phyloP scores from a whole-genome alignment of 1,139 yeast species.

The Geotrichum candidum region DNA sequence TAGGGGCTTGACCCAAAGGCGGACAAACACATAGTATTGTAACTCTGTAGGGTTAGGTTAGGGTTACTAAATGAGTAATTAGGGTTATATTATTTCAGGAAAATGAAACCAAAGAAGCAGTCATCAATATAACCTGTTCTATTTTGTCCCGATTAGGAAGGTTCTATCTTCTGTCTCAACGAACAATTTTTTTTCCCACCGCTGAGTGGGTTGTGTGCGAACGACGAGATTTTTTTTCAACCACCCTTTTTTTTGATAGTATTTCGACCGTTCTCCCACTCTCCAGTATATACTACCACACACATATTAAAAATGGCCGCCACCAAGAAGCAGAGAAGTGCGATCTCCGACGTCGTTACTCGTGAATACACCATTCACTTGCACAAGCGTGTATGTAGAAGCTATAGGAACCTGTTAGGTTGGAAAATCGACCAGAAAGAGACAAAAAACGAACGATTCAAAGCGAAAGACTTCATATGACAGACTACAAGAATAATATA shows the following conservation, averaged over 20 bases:
- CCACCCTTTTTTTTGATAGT: background rate
- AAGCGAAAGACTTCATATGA: background rate
- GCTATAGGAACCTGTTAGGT: background rate
- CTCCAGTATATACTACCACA: slow-evolving; percentile 13
- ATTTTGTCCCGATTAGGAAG: background rate
- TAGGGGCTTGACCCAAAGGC: too few relatives aligned
- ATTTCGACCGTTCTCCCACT: slow-evolving; percentile 10
- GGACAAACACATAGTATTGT: too few relatives aligned
- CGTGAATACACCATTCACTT: slow-evolving; percentile 99
- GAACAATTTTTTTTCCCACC: background rate
- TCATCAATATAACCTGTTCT: background rate
- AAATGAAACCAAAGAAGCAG: background rate
- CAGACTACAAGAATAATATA: background rate
- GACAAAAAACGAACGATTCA: background rate
- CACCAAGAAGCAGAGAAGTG: slow-evolving; percentile 53
- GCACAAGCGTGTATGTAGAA: slow-evolving; percentile 90
- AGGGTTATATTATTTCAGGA: background rate
- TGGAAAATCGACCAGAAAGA: background rate
- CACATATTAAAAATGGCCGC: slow-evolving; percentile 33
- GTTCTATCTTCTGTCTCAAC: background rate
- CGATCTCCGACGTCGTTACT: slow-evolving; percentile 98
- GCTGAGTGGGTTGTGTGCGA: background rate
- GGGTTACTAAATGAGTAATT: background rate
- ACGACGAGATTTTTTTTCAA: background rate
- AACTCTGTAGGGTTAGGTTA: background rate